Percentiles rank a stretch among this genome's conserved stretches.
These are phyloP conservation scores for Pestalotiopsis sp. DNA, from an alignment of 2,329 filamentous ascomycete genomes.

Conservation along the genomic window DNA sequence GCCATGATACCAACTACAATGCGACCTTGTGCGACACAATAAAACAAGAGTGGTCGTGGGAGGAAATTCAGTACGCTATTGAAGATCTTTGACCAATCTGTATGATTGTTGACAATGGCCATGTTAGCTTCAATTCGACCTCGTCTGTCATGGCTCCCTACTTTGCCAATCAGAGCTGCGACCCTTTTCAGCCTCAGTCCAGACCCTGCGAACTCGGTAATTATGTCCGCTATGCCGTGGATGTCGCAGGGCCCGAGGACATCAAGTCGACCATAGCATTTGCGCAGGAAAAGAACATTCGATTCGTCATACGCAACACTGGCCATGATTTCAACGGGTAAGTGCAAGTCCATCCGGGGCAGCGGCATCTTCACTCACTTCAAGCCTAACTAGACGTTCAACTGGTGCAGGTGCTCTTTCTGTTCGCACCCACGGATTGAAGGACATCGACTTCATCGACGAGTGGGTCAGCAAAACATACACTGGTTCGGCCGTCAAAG, in stretches of 20 bases:
- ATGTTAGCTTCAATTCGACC: slow-evolving; percentile 12
- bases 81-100: not conserved
- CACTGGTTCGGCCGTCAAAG: slow-evolving; percentile 46
- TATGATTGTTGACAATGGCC: not conserved
- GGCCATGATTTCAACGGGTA: slow-evolving; percentile 43
- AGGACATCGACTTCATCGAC: slow-evolving; percentile 34
- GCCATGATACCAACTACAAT: slow-evolving; percentile 43
- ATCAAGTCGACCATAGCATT: slow-evolving; percentile 7
- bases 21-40: slow-evolving; percentile 36
- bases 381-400: slow-evolving; percentile 49
- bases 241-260: slow-evolving; percentile 1
- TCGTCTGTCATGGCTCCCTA: slow-evolving; percentile 16
- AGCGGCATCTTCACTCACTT: too few species aligned
- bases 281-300: slow-evolving; percentile 41
- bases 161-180: slow-evolving; percentile 17
- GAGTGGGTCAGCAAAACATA: slow-evolving; percentile 36
- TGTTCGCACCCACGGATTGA: slow-evolving; percentile 51
- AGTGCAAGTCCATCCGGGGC: not conserved
- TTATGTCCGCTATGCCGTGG: slow-evolving; percentile 15
- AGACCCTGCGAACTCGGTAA: slow-evolving; percentile 11
- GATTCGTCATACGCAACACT: slow-evolving; percentile 51
- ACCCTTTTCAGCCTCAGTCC: slow-evolving; percentile 10
- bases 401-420: slow-evolving; percentile 52
- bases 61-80: not conserved
- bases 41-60: not conserved